Evolutionary conservation across 2,329 filamentous ascomycete genomes (phyloP).

Genomic region (Aspergillus piperis): DNA sequence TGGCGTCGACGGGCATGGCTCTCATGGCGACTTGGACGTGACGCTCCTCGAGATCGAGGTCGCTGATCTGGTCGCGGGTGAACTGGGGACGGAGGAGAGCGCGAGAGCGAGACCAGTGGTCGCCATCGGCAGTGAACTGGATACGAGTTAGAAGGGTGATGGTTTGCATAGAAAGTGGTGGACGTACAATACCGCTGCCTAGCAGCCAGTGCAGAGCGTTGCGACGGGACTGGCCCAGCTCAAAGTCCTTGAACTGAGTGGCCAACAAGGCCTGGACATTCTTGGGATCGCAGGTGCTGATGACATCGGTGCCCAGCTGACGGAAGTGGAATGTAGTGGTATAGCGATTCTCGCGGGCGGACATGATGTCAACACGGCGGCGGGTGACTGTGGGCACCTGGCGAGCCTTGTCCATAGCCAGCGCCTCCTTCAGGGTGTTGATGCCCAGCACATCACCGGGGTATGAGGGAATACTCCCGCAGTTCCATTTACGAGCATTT

Average conservation of each 20-base stretch:
- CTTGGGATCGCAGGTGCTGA: slow-evolving; percentile 40
- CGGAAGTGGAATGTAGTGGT: slow-evolving; percentile 29
- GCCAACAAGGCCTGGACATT: slow-evolving; percentile 86
- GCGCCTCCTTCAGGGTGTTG: slow-evolving; percentile 22
- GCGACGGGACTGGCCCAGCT: slow-evolving; percentile 74
- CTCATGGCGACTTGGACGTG: slow-evolving; percentile 74
- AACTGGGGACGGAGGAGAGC: slow-evolving; percentile 84
- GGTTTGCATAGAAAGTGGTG: not conserved
- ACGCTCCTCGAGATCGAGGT: slow-evolving; percentile 77
- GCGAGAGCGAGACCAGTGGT: slow-evolving; percentile 76
- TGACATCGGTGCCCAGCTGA: slow-evolving; percentile 25
- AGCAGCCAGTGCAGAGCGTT: slow-evolving; percentile 53
- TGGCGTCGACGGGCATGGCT: slow-evolving; percentile 60
- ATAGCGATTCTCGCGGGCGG: slow-evolving; percentile 26
- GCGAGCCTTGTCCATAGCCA: slow-evolving; percentile 29
- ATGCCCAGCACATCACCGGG: slow-evolving; percentile 33
- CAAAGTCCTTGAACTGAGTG: slow-evolving; percentile 79
- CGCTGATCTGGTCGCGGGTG: slow-evolving; percentile 77
- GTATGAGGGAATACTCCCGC: slow-evolving; percentile 26
- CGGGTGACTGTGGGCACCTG: slow-evolving; percentile 24
- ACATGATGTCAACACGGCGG: slow-evolving; percentile 23
- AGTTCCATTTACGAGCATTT: slow-evolving; percentile 29
- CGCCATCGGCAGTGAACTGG: slow-evolving; percentile 69
- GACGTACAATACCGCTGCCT: slow-evolving; percentile 49
- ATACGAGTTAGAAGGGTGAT: not conserved